phyloP scores from a whole-genome alignment of 1,139 yeast genomes.

The Sporopachydermia cereana region DNA sequence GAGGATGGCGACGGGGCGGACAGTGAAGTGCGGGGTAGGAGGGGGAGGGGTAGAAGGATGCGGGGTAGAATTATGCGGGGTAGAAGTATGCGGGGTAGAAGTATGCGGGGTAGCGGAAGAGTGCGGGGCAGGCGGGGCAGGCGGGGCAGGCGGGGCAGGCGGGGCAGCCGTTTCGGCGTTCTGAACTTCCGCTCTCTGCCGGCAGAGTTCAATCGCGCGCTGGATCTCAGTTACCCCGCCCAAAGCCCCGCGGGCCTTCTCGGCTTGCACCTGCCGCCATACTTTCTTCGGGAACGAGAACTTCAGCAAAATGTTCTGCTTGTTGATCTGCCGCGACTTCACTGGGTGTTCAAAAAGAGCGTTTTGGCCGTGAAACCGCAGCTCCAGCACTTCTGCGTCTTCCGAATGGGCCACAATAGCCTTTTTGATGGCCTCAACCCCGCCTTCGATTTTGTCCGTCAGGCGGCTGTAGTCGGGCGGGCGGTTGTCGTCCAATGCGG shows the following conservation, averaged over 20 bases:
- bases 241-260: constrained; percentile 14
- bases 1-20: constrained; percentile 56
- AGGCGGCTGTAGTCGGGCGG: constrained; percentile 20
- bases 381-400: constrained; percentile 39
- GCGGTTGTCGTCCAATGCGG: constrained; percentile 68
- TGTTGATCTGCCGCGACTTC: constrained; percentile 33
- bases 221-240: constrained; percentile 7
- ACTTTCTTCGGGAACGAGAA: constrained; percentile 57
- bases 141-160: too few species aligned
- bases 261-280: constrained; percentile 30
- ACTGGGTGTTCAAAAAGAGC: constrained; percentile 82
- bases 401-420: constrained; percentile 23
- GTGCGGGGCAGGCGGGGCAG: too few species aligned
- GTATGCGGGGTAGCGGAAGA: too few species aligned
- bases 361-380: constrained; percentile 41
- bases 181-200: too few species aligned
- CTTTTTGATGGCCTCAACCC: constrained; percentile 17
- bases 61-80: constrained; percentile 14
- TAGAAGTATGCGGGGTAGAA: constrained; percentile 12
- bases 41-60: constrained; percentile 13
- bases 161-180: too few species aligned
- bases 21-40: constrained; percentile 24
- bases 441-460: constrained; percentile 27
- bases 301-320: constrained; percentile 59
- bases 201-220: not conserved